Evolutionary conservation across 2,329 filamentous ascomycete genomes (phyloP).

Genomic region (Cordyceps militaris): DNA sequence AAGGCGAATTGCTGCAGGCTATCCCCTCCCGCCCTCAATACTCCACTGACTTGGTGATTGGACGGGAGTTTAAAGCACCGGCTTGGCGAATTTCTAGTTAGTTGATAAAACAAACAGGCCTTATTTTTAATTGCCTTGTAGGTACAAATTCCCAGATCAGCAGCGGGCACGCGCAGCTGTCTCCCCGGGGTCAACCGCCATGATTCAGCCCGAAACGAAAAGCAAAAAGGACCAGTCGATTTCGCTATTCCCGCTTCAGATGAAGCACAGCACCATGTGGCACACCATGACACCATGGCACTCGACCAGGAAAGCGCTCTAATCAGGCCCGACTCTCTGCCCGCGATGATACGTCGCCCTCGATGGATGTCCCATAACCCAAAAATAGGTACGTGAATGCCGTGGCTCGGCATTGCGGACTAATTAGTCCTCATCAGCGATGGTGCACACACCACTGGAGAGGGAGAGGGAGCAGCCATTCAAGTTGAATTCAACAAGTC

Average conservation of each 20-base stretch:
- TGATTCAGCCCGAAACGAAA: constrained; percentile 3
- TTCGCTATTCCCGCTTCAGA: neutral
- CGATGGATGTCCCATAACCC: neutral
- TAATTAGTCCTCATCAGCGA: neutral
- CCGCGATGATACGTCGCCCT: neutral
- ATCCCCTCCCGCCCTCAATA: neutral
- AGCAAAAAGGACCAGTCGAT: neutral
- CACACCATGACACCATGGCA: constrained; percentile 5
- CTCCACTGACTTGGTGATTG: too few species aligned
- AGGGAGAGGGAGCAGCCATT: neutral
- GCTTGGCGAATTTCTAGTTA: too few species aligned
- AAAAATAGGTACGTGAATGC: constrained; percentile 11
- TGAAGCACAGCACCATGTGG: neutral
- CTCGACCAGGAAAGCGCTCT: neutral
- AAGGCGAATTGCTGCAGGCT: too few species aligned
- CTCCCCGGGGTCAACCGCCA: neutral
- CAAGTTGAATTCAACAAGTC: neutral
- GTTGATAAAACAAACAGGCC: neutral
- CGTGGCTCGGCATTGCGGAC: constrained; percentile 8
- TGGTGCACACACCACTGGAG: constrained; percentile 2
- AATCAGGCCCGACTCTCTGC: constrained; percentile 7
- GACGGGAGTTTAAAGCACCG: too few species aligned
- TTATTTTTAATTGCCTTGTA: too few species aligned
- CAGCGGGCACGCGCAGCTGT: neutral
- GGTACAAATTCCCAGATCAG: too few species aligned